Percentiles rank a stretch among this genome's conserved stretches.
phyloP scores from a whole-genome alignment of 1,139 yeast species.

The Taiozyma sp. region DNA sequence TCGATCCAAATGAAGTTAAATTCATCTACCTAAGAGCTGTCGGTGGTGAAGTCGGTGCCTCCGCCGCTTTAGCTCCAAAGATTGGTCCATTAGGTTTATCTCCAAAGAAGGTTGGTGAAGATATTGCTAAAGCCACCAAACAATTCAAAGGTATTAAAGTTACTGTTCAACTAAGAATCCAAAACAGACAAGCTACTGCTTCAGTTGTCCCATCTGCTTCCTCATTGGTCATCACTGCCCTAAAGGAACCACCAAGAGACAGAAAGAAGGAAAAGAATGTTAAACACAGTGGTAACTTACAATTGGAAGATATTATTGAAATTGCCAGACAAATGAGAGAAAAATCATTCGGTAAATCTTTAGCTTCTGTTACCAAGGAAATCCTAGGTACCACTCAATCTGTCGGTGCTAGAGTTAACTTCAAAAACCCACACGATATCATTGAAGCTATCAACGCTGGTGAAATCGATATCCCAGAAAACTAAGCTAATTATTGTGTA shows the following conservation, averaged over 20 bases:
- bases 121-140: constrained; percentile 99
- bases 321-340: constrained; percentile 97
- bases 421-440: constrained; percentile 99
- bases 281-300: constrained; percentile 99
- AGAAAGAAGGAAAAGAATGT: constrained; percentile 99
- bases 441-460: constrained; percentile 98
- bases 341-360: constrained; percentile 97
- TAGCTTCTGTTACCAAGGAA: constrained; percentile 97
- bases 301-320: constrained; percentile 93
- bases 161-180: constrained; percentile 97
- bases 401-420: constrained; percentile 98
- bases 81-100: constrained; percentile 99
- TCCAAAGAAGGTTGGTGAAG: constrained; percentile 99
- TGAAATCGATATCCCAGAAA: constrained; percentile 93
- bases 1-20: constrained; percentile 98
- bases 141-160: constrained; percentile 99
- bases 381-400: constrained; percentile 99
- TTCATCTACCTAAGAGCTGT: constrained; percentile 99
- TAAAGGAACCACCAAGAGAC: constrained; percentile 99
- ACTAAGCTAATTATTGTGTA: constrained; percentile 39
- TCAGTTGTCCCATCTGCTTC: constrained; percentile 99
- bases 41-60: constrained; percentile 99
- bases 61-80: constrained; percentile 99
- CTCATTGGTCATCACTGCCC: constrained; percentile 97
- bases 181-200: constrained; percentile 99